phyloP scores from a whole-genome alignment of 2,329 filamentous ascomycete genomes.

The Trichocomaceae sp. region DNA sequence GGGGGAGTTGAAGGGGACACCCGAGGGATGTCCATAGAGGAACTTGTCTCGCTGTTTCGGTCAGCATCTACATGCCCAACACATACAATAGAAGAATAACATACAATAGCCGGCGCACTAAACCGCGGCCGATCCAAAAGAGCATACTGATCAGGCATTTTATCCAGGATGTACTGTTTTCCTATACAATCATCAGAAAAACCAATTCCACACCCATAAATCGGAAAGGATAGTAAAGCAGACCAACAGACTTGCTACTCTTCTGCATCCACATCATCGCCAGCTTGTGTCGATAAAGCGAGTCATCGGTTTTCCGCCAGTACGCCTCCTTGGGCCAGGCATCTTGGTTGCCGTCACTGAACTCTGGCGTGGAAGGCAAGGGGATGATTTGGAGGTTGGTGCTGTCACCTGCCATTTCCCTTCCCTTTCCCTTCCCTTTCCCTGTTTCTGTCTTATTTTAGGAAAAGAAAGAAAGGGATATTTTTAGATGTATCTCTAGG shows the following conservation, averaged over 20 bases:
- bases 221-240: too few species aligned
- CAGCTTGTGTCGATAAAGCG: constrained; percentile 43
- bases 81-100: neutral
- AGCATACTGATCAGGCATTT: constrained; percentile 49
- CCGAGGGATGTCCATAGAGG: constrained; percentile 51
- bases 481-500: too few species aligned
- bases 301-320: constrained; percentile 35
- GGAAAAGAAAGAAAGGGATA: neutral
- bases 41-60: constrained; percentile 45
- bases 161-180: constrained; percentile 46
- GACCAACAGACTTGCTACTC: constrained; percentile 33
- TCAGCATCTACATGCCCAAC: neutral
- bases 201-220: neutral
- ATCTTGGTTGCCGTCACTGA: constrained; percentile 34
- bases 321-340: constrained; percentile 33
- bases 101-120: constrained; percentile 28
- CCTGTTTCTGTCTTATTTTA: too few species aligned
- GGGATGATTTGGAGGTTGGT: constrained; percentile 21
- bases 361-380: constrained; percentile 24
- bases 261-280: constrained; percentile 44
- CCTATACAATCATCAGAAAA: constrained; percentile 22
- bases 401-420: neutral
- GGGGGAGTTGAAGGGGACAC: constrained; percentile 48
- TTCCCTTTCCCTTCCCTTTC: neutral
- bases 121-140: constrained; percentile 46